Evolutionary conservation across 129 eudicot genomes (phyloP), one percentile per base, ranked within the genome.

Genomic region (Silybum marianum): DNA sequence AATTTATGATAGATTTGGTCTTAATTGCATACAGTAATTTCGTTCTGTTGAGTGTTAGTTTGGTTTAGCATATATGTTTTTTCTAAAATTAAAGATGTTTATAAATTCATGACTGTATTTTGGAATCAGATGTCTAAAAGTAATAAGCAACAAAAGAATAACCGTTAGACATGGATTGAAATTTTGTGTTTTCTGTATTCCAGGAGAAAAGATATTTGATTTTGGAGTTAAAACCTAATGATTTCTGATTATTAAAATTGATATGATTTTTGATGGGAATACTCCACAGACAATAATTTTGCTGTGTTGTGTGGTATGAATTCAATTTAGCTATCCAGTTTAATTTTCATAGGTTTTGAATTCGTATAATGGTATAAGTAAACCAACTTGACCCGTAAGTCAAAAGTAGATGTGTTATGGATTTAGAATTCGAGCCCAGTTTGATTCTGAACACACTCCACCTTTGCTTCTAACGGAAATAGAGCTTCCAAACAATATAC

Each of bases 51-150:
- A 51, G 63, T 13, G 22, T n/a, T 54, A 0, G 65, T 54, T 54
- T 54, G 65, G 65, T 54, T 18, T 54, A 58, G 66, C 66, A 58
- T 58, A 58, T 58, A 58, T 58, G 66, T 58, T 58, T 58, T 58
- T 42, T 9, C 6, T 18, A 58, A 5, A 58, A 5, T 22, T 22
- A 6, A 2, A 62, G 26, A 62, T 62, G 69, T 22, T 62, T n/a
- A 60, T 60, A 2, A 8, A 8, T n/a, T 62, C 69, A 62, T 62
- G 28, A 62, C 26, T 2, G 7, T 62, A 63, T 63, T 22, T 63
- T 9, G 26, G 12, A 63, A 63, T 63, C 14, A 63, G 69, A 63
- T 19, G 25, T 22, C 0, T 26, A 63, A 21, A 63, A 63, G 69
- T 63, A n/a, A 8, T 65, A 21, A 22, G 1, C 6, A 10, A 24